A percentile compares a stretch with the other conserved stretches of the same genome.
Conservation (phyloP, 1,139 yeast genomes). For the Saccharomyces hybrid region DNA sequence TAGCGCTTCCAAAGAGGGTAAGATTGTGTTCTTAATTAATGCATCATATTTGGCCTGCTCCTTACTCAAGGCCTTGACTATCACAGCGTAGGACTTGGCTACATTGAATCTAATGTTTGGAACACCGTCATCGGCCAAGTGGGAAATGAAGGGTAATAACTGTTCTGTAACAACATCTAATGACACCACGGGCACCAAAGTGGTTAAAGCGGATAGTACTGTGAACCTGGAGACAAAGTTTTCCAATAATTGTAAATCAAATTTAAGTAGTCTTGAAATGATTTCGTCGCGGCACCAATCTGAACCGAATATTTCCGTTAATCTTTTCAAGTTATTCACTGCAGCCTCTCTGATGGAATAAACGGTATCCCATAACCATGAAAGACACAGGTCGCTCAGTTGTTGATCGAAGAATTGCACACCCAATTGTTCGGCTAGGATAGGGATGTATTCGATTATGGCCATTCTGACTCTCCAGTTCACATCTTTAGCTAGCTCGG, state of each 20-base stretch:
- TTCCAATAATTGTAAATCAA: constrained; percentile 36
- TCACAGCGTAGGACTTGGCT: constrained; percentile 69
- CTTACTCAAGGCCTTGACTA: constrained; percentile 44
- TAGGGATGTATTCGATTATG: constrained; percentile 91
- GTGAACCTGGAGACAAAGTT: constrained; percentile 85
- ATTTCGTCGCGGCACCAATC: constrained; percentile 88
- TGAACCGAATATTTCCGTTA: constrained; percentile 83
- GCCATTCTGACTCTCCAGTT: constrained; percentile 98
- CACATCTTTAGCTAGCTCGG: constrained; percentile 91
- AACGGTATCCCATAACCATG: constrained; percentile 98
- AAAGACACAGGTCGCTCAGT: constrained; percentile 80
- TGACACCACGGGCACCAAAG: constrained; percentile 63
- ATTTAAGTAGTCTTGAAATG: constrained; percentile 60
- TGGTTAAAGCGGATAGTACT: constrained; percentile 77
- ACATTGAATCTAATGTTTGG: constrained; percentile 94
- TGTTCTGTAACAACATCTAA: constrained; percentile 49
- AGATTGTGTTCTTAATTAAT: constrained; percentile 47
- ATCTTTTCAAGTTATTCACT: constrained; percentile 67
- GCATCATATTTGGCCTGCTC: constrained; percentile 26
- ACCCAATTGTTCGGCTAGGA: constrained; percentile 92
- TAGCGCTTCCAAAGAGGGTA: constrained; percentile 59
- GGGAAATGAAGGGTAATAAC: constrained; percentile 71
- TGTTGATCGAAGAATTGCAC: constrained; percentile 89
- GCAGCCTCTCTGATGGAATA: constrained; percentile 97
- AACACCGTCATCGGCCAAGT: constrained; percentile 67